Base-by-base conservation (phyloP, 2,329 filamentous ascomycete genomes). In the Fusarium liriodendri region DNA sequence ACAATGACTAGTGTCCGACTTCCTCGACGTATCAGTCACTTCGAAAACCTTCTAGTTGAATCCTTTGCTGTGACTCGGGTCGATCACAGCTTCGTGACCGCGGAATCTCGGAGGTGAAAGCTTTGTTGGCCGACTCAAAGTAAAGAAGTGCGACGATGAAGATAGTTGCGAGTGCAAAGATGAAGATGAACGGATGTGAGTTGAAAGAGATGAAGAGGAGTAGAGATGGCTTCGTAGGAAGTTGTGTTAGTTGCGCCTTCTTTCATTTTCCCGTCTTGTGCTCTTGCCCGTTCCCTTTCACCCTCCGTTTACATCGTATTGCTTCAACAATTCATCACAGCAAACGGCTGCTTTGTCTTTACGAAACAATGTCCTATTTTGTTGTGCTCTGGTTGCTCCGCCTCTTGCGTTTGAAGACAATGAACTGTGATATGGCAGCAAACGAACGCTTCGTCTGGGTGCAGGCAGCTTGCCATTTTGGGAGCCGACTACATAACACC, bases 371-470 rank as follows among this genome's bases (percentile, higher is more conserved):
- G 10, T 20, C 47, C 25, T n/a, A 33, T 54, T 54, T 54, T 35
- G 52, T 20, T 33, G 9, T 22, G 4, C 18, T 37, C 60, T 40
- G 40, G 35, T 27, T 54, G 18, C 29, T 32, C 14, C 22, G 11
- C 69, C 72, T 69, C 59, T 73, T 54, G 11, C 59, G 37, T 68
- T 65, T 42, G 25, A 42, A 32, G 33, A 59, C n/a, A 38, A 61
- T 37, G 33, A 10, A 38, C 40, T 58, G 18, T n/a, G 9, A 52
- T 38, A 45, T 55, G 7, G 20, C 25, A 54, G 54, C 68, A 73
- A 72, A 72, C 61, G 45, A 68, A 72, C 57, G 45, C 25, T 35
- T 22, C 47, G 27, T 27, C 27, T 20, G 47, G 10, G 6, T 32
- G 47, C 27, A 4, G 10, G 18, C 13, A 54, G 18, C 18, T 32